Evolutionary conservation across 352 stramenopile species (phyloP), one percentile per base, ranked within the genome.

Genomic region (Pythium grandisporangium): DNA sequence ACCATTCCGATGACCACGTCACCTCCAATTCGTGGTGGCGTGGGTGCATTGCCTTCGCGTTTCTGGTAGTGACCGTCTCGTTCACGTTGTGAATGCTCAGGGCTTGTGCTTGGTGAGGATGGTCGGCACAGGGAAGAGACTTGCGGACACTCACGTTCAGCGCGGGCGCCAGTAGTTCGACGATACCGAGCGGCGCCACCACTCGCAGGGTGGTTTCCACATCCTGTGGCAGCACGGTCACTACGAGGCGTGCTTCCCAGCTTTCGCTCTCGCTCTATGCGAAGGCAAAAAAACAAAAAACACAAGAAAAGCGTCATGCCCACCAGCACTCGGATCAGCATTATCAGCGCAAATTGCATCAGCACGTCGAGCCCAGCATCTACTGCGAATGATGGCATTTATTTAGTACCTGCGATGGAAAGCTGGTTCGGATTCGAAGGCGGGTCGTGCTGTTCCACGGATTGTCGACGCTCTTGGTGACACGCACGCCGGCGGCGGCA

Each of bases 1-100:
- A 30, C 46, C 42, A 55, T 17, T 37, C 23, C 3, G 23, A 42
- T 24, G 34, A 37, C 53, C 53, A 61, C 29, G 52, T 47, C 11
- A 56, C 11, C 26, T 52, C 52, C 3, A 61, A 30, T 7, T 51
- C 26, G 41, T 61, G 52, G 14, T 5, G 34, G 30, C 12, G 24
- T 17, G 13, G 40, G 34, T 32, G 27, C 16, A 4, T 30, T 26
- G 34, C 39, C 10, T 20, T 12, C 13, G 8, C 29, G 6, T 22
- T n/a, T 21, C 33, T 21, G 2, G 53, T 12, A 6, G 43, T 49
- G 14, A 58, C 34, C 17, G 44, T 45, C 5, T 39, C 30, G 16
- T 46, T n/a, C 4, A 36, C n/a, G 37, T 33, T 22, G 11, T 37
- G 48, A 13, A 55, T 45, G 2, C 40, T 55, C 10, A 34, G 32